Evolutionary conservation across 345 rosid species (phyloP).

Genomic region (Erysimum cheiranthoides): DNA sequence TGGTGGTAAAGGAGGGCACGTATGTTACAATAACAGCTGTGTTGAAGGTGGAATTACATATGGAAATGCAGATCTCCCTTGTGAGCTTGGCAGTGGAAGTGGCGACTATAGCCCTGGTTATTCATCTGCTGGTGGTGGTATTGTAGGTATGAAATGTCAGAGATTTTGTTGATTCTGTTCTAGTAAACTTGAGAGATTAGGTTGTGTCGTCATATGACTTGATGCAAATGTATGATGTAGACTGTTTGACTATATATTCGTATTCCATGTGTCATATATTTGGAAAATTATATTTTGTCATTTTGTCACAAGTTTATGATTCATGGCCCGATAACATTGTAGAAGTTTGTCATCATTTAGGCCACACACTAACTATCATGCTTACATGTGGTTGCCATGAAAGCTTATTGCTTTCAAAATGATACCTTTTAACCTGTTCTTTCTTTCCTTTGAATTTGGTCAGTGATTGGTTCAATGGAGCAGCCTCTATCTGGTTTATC

Average conservation of each 20-base stretch:
- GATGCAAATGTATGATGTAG: conserved; percentile 25
- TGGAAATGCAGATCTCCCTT: conserved; percentile 86
- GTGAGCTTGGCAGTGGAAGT: conserved; percentile 99
- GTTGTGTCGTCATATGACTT: conserved; percentile 24
- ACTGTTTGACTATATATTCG: conserved; percentile 24
- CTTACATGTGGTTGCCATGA: conserved; percentile 23
- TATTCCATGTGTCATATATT: conserved; percentile 16
- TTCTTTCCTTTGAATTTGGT: conserved; percentile 39
- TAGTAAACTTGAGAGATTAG: conserved; percentile 20
- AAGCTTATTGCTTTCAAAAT: conserved; percentile 32
- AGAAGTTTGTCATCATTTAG: conserved; percentile 27
- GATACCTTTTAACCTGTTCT: conserved; percentile 33
- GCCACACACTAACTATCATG: conserved; percentile 27
- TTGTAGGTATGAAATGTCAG: conserved; percentile 64
- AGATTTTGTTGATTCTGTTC: conserved; percentile 24
- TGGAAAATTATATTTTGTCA: conserved; percentile 2
- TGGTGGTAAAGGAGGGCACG: conserved; percentile 94
- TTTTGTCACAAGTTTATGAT: conserved; percentile 18
- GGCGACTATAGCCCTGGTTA: conserved; percentile 67
- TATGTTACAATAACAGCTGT: conserved; percentile 67
- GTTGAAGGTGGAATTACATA: conserved; percentile 82
- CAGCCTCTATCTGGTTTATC: conserved; percentile 90
- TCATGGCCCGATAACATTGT: background rate
- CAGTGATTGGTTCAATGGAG: conserved; percentile 96
- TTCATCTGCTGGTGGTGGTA: conserved; percentile 93